Conservation (phyloP, 2,329 filamentous ascomycete species). For the Aureobasidium sp. region DNA sequence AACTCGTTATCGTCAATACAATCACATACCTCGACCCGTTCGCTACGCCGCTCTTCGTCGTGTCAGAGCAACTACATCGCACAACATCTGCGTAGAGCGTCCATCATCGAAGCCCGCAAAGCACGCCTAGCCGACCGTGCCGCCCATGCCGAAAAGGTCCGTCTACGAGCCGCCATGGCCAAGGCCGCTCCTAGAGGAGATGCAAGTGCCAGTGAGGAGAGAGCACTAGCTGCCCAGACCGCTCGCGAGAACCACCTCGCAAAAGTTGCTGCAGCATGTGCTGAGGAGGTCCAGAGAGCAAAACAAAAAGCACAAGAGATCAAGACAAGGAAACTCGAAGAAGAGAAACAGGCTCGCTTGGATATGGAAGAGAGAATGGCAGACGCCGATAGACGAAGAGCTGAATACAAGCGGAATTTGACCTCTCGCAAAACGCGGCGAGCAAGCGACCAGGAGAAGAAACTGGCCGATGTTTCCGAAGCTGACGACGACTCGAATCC, state of each 20-base stretch:
- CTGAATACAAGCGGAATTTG: conserved; percentile 42
- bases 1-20: conserved; percentile 73
- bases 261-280: conserved; percentile 72
- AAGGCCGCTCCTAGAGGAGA: conserved; percentile 56
- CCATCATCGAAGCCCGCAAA: conserved; percentile 72
- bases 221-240: conserved; percentile 67
- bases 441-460: conserved; percentile 39
- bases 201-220: conserved; percentile 61
- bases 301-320: conserved; percentile 77
- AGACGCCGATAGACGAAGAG: conserved; percentile 64
- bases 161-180: conserved; percentile 63
- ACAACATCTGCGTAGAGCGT: conserved; percentile 69
- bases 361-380: conserved; percentile 76
- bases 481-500: conserved; percentile 24
- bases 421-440: conserved; percentile 35
- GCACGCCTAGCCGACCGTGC: conserved; percentile 71
- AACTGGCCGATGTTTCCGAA: conserved; percentile 42
- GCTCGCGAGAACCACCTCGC: conserved; percentile 72
- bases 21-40: conserved; percentile 59
- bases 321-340: conserved; percentile 70
- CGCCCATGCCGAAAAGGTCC: conserved; percentile 75
- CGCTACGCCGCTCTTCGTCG: conserved; percentile 37
- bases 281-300: conserved; percentile 72
- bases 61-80: conserved; percentile 69
- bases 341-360: conserved; percentile 57